Evolutionary conservation across 495 filamentous ascomycete genomes (phyloP).

Genomic region (Aspergillus ostianus): DNA sequence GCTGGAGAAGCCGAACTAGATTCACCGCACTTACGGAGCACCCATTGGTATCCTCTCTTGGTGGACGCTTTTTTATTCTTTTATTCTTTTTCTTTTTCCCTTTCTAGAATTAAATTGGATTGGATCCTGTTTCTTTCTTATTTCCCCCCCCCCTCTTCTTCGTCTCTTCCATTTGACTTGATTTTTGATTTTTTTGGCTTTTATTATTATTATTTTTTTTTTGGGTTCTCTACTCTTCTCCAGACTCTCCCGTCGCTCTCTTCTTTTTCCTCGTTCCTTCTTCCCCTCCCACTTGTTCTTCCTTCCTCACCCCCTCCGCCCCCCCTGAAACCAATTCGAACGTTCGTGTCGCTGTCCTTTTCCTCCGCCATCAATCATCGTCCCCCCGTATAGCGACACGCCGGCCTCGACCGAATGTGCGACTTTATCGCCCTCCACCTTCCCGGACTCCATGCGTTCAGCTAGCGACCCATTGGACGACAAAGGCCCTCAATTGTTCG

Average conservation of each 20-base stretch:
- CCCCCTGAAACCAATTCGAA: slow-evolving; percentile 16
- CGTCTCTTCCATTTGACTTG: not conserved
- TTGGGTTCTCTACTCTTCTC: slow-evolving; percentile 5
- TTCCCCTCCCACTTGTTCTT: slow-evolving; percentile 11
- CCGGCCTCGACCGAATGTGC: slow-evolving; percentile 38
- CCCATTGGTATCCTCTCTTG: no score
- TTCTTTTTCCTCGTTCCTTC: slow-evolving; percentile 19
- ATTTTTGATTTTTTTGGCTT: no score
- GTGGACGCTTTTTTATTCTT: no score
- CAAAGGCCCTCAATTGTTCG: slow-evolving; percentile 37
- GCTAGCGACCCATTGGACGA: slow-evolving; percentile 37
- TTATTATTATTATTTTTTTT: no score
- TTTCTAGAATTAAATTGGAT: not conserved
- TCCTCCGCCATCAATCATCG: slow-evolving; percentile 25
- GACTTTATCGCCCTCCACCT: slow-evolving; percentile 24
- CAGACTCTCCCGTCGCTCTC: slow-evolving; percentile 4
- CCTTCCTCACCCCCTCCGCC: not conserved
- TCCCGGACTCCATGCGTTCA: slow-evolving; percentile 48
- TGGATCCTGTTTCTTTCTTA: not conserved
- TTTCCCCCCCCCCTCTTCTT: not conserved
- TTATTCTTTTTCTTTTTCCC: not conserved
- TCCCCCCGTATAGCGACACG: slow-evolving; percentile 29
- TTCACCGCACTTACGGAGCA: not conserved
- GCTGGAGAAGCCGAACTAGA: not conserved
- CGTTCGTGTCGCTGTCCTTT: slow-evolving; percentile 19